phyloP scores from a whole-genome alignment of 164 flowering plant genomes.

The Stephania cephalantha region DNA sequence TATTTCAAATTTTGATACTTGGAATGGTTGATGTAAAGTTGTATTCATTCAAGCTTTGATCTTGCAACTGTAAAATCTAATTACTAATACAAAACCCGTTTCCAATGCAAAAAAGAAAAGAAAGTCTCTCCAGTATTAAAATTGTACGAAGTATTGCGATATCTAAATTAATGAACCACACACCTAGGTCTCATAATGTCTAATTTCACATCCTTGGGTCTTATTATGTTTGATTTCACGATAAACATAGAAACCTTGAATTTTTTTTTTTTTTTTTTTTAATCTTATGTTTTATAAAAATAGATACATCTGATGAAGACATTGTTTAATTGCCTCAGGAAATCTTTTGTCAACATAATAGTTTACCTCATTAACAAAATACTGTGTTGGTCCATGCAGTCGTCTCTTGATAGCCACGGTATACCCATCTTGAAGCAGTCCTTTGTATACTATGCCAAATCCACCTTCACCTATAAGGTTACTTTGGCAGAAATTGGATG shows the following conservation, averaged over 20 bases:
- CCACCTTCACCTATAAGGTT: slow-evolving; percentile 44
- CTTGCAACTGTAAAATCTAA: too few relatives aligned
- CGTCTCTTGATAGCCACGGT: slow-evolving; percentile 45
- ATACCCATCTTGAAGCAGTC: slow-evolving; percentile 48
- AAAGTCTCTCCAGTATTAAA: neutral
- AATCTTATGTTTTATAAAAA: neutral
- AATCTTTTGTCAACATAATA: neutral
- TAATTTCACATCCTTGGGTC: neutral
- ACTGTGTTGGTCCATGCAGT: slow-evolving; percentile 18
- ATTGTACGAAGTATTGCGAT: neutral
- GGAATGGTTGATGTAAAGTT: too few relatives aligned
- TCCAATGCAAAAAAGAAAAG: too few relatives aligned
- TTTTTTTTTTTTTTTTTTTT: neutral
- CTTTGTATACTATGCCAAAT: slow-evolving; percentile 43
- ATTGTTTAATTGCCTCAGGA: neutral
- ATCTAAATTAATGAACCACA: neutral
- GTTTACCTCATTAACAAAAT: slow-evolving; percentile 35
- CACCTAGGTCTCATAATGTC: neutral
- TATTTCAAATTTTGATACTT: too few relatives aligned
- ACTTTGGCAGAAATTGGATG: slow-evolving; percentile 32
- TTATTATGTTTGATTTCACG: neutral
- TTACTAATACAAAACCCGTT: too few relatives aligned
- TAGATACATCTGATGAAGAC: neutral
- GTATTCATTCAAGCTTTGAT: too few relatives aligned
- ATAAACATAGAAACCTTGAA: neutral